Evolutionary conservation across 2,329 filamentous ascomycete species (phyloP).

Genomic region (Polychaeton citri): DNA sequence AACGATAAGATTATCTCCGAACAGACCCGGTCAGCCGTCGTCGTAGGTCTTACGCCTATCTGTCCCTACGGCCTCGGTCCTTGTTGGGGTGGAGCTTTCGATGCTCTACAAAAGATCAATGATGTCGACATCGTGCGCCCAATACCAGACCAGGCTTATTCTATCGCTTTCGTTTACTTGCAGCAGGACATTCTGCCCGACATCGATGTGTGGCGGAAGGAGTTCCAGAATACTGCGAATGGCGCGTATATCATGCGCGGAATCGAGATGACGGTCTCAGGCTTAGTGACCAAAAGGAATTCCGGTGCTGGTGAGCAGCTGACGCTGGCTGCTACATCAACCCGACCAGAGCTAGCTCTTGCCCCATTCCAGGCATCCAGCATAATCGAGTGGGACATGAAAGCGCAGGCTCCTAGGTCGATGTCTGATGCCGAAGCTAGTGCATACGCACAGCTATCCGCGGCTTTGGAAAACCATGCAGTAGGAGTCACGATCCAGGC

Average conservation of each 20-base stretch:
- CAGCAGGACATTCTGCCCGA: conserved; percentile 1
- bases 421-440: too few relatives aligned
- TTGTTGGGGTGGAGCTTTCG: conserved; percentile 1
- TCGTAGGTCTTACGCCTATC: conserved; percentile 1
- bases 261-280: too few relatives aligned
- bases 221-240: neutral
- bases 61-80: conserved; percentile 1
- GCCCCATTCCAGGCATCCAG: too few relatives aligned
- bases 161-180: conserved; percentile 1
- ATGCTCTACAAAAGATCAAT: neutral
- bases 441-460: too few relatives aligned
- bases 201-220: conserved; percentile 1
- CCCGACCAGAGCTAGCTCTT: too few relatives aligned
- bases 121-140: conserved; percentile 1
- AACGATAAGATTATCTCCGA: neutral
- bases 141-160: neutral
- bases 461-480: too few relatives aligned
- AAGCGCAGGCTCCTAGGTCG: too few relatives aligned
- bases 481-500: too few relatives aligned
- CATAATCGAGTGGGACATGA: too few relatives aligned
- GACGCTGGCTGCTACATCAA: too few relatives aligned
- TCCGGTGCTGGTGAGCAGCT: too few relatives aligned
- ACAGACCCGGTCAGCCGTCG: neutral
- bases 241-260: conserved; percentile 1
- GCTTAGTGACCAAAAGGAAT: too few relatives aligned